Evolutionary conservation across 352 stramenopile species (phyloP).

Genomic region (Albugo candida): DNA sequence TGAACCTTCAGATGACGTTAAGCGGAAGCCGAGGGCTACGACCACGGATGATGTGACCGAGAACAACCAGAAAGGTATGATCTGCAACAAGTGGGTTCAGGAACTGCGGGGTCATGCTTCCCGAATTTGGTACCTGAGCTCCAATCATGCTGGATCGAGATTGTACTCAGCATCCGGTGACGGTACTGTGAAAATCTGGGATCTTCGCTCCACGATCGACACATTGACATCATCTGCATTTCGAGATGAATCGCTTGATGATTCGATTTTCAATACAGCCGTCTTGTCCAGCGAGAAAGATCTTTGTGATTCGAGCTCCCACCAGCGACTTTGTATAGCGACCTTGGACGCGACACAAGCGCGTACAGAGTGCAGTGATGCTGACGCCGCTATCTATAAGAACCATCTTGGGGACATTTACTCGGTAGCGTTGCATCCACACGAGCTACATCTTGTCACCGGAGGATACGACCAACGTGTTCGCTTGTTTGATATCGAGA

Average conservation of each 20-base stretch:
- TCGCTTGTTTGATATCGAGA: constrained; percentile 67
- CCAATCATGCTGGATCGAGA: constrained; percentile 34
- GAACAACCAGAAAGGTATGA: constrained; percentile 1
- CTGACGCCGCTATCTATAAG: constrained; percentile 25
- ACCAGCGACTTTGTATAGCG: not conserved
- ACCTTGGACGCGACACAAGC: not conserved
- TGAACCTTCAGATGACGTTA: constrained; percentile 16
- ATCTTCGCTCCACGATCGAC: constrained; percentile 21
- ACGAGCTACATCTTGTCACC: constrained; percentile 71
- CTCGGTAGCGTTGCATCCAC: constrained; percentile 68
- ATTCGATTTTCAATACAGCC: not conserved
- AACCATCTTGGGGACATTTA: constrained; percentile 61
- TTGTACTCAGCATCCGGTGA: constrained; percentile 68
- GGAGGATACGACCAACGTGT: constrained; percentile 77
- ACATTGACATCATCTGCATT: constrained; percentile 8
- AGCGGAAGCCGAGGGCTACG: constrained; percentile 1
- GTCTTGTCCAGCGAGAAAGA: not conserved
- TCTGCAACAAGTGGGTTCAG: constrained; percentile 28
- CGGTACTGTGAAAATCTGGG: constrained; percentile 73
- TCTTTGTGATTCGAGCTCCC: not conserved
- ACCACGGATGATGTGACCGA: not conserved
- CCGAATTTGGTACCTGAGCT: constrained; percentile 65
- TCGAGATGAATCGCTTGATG: constrained; percentile 11
- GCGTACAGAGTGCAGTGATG: constrained; percentile 2
- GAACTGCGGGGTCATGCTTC: constrained; percentile 60